A percentile compares a stretch with the other conserved stretches of the same genome.
Conservation (phyloP, 768 basidiomycete species). For the Cubamyces lactineus region DNA sequence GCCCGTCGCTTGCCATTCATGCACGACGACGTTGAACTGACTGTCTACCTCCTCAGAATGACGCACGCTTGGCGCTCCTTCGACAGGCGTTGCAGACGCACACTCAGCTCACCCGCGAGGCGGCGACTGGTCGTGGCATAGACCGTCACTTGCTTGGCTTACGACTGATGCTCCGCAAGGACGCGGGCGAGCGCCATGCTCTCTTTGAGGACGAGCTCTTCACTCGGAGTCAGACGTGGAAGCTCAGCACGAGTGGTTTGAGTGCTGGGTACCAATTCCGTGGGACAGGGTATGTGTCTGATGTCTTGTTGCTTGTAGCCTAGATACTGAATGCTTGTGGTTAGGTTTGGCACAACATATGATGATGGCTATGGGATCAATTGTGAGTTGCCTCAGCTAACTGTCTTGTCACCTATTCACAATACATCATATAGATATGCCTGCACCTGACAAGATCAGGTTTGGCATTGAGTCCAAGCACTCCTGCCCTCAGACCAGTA, state of each 20-base stretch:
- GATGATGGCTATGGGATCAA: conserved; percentile 93
- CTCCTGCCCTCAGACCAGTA: conserved; percentile 71
- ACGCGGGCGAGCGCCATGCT: conserved; percentile 55
- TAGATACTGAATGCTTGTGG: background rate
- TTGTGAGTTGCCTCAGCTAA: conserved; percentile 55
- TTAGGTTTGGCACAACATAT: conserved; percentile 79
- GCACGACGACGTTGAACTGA: background rate
- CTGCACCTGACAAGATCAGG: conserved; percentile 77
- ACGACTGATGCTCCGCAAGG: conserved; percentile 59
- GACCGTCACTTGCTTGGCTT: conserved; percentile 93
- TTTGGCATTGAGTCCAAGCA: conserved; percentile 94
- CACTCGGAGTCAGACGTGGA: conserved; percentile 78
- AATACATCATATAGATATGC: conserved; percentile 61
- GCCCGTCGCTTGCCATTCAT: background rate
- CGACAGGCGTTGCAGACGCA: conserved; percentile 73
- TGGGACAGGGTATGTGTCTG: conserved; percentile 72
- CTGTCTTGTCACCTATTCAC: background rate
- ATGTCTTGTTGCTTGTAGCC: background rate
- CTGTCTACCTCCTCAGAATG: conserved; percentile 4
- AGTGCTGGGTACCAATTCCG: conserved; percentile 85
- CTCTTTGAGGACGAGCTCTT: conserved; percentile 84
- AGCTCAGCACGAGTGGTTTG: conserved; percentile 86
- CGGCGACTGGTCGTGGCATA: conserved; percentile 80
- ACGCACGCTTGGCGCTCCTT: conserved; percentile 53
- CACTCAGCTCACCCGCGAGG: conserved; percentile 69